Conservation (phyloP, 2,329 filamentous ascomycete genomes). For the Aspergillus fischeri region DNA sequence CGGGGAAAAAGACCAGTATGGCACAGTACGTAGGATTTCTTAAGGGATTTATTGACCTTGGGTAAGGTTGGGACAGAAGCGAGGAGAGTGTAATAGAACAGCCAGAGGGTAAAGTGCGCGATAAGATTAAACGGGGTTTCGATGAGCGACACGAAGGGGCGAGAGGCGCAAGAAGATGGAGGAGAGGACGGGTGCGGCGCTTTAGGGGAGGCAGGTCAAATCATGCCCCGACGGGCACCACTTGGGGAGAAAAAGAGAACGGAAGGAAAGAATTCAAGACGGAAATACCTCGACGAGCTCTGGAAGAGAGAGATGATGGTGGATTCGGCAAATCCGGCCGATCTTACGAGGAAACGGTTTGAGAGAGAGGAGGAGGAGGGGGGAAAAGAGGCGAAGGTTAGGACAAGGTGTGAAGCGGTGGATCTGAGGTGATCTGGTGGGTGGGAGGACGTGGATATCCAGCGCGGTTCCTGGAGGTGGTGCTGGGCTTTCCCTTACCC, state of each 20-base stretch:
- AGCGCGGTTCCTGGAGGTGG: conserved; percentile 23
- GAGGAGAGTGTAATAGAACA: conserved; percentile 2
- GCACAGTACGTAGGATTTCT: neutral
- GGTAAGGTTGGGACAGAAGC: neutral
- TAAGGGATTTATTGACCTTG: neutral
- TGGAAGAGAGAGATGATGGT: neutral
- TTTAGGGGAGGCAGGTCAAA: conserved; percentile 10
- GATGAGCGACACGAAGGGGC: conserved; percentile 16
- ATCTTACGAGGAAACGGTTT: conserved; percentile 14
- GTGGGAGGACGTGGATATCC: conserved; percentile 21
- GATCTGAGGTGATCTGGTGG: conserved; percentile 25
- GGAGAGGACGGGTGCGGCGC: conserved; percentile 18
- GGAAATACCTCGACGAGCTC: neutral
- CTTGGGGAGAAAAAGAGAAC: conserved; percentile 2
- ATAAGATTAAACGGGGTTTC: conserved; percentile 15
- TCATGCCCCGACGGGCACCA: conserved; percentile 1
- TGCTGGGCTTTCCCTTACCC: conserved; percentile 3
- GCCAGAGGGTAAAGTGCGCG: conserved; percentile 15
- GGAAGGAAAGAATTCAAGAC: conserved; percentile 7
- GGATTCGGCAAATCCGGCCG: conserved; percentile 7
- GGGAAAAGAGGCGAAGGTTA: conserved; percentile 13
- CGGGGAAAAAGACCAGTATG: neutral
- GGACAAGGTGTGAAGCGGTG: conserved; percentile 21
- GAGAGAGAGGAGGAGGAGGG: conserved; percentile 8
- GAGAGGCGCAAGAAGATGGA: conserved; percentile 4